Conservation (phyloP, 2,329 filamentous ascomycete genomes). For the Botrytis porri region DNA sequence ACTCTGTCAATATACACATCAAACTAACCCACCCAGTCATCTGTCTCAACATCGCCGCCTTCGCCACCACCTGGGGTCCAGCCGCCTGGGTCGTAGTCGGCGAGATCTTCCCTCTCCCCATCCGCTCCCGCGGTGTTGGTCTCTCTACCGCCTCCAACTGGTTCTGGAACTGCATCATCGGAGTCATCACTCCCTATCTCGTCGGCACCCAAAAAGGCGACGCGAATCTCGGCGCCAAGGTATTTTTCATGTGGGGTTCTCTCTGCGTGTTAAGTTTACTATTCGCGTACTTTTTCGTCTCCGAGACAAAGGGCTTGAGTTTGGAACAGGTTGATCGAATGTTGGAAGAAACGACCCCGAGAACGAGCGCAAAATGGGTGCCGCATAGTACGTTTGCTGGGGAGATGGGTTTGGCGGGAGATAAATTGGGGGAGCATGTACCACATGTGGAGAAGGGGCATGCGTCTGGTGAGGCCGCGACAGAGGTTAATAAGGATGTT, state of each 20-base stretch:
- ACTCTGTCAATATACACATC: constrained; percentile 58
- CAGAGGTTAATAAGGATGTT: constrained; percentile 16
- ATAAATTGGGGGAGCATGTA: constrained; percentile 18
- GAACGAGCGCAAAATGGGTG: constrained; percentile 35
- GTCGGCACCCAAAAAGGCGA: constrained; percentile 55
- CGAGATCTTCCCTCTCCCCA: constrained; percentile 86
- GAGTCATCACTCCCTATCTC: constrained; percentile 73
- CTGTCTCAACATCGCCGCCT: constrained; percentile 88
- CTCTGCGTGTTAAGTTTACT: constrained; percentile 54
- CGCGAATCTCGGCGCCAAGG: constrained; percentile 32
- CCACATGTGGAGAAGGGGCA: constrained; percentile 17
- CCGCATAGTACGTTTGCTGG: constrained; percentile 35
- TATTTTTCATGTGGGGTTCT: constrained; percentile 59
- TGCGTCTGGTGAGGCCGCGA: background rate
- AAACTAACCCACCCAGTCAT: constrained; percentile 51
- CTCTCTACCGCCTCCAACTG: constrained; percentile 88
- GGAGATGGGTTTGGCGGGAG: constrained; percentile 28
- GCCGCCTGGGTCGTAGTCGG: constrained; percentile 76
- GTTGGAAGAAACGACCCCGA: constrained; percentile 47
- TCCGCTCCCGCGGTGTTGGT: constrained; percentile 82
- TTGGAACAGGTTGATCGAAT: constrained; percentile 72
- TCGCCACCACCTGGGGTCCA: constrained; percentile 85
- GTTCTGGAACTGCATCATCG: constrained; percentile 76
- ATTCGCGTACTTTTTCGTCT: constrained; percentile 59
- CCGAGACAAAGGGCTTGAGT: constrained; percentile 71